Conservation (phyloP, 225 moss, liverwort and hornwort species). For the Anthoceros angustus region DNA sequence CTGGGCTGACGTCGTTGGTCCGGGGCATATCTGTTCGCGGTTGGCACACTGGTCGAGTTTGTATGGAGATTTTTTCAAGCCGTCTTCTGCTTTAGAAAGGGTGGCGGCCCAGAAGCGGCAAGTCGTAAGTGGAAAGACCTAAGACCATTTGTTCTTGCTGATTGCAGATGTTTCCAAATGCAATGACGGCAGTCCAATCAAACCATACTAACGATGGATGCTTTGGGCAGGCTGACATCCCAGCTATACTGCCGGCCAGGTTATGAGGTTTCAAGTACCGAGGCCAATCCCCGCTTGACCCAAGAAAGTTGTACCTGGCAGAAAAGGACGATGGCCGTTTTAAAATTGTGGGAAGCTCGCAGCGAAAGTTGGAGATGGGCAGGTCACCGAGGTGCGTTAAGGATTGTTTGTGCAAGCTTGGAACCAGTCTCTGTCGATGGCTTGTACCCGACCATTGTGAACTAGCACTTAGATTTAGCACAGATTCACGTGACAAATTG, state of each 20-base stretch:
- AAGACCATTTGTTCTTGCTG: no score
- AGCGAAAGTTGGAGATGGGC: no score
- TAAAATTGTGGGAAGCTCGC: no score
- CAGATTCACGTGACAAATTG: neutral
- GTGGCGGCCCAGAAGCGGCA: slow-evolving; percentile 31
- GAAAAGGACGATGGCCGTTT: no score
- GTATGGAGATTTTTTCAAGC: slow-evolving; percentile 38
- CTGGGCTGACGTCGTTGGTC: slow-evolving; percentile 67
- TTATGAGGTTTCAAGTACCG: neutral
- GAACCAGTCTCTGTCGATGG: neutral
- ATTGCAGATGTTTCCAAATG: no score
- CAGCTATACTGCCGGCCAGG: neutral
- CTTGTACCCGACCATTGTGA: neutral
- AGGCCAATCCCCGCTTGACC: no score
- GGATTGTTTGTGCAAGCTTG: no score
- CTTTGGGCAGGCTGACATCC: neutral
- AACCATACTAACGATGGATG: neutral
- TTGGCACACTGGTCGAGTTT: slow-evolving; percentile 43
- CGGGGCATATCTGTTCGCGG: slow-evolving; percentile 37
- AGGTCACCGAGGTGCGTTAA: no score
- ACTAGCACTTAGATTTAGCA: neutral
- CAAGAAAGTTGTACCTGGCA: no score
- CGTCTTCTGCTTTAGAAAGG: slow-evolving; percentile 41
- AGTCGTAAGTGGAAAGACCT: slow-evolving; percentile 23
- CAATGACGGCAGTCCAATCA: no score